Evolutionary conservation across 1,139 yeast genomes (phyloP).

Genomic region (Candida frijolesensis): DNA sequence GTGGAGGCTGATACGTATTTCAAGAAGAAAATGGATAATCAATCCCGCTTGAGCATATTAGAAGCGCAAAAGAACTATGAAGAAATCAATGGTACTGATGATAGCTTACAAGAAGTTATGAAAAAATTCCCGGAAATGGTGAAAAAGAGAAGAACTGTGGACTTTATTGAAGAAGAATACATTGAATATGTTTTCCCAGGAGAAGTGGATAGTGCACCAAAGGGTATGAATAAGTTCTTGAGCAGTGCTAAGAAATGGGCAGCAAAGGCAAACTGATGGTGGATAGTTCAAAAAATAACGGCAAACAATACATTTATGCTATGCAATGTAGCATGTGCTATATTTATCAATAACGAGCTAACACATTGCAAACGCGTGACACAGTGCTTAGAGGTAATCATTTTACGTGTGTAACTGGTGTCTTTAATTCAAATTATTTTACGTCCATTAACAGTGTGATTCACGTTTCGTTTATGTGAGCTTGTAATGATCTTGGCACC

Average conservation of each 20-base stretch:
- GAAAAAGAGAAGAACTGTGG: constrained; percentile 45
- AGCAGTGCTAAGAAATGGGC: constrained; percentile 69
- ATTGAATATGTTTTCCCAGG: constrained; percentile 72
- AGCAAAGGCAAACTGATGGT: constrained; percentile 18
- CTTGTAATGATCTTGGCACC: too few relatives aligned
- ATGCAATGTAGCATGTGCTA: too few relatives aligned
- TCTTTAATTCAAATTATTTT: too few relatives aligned
- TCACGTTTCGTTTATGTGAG: too few relatives aligned
- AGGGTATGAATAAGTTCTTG: constrained; percentile 51
- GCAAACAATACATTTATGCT: neutral
- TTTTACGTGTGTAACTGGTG: too few relatives aligned
- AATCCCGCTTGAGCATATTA: constrained; percentile 54
- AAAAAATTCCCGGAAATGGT: constrained; percentile 60
- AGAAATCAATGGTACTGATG: constrained; percentile 55
- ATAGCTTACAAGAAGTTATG: constrained; percentile 35
- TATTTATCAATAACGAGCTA: too few relatives aligned
- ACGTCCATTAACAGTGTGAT: too few relatives aligned
- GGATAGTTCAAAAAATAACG: neutral
- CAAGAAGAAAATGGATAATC: constrained; percentile 36
- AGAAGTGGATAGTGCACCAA: constrained; percentile 27
- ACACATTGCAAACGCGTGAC: neutral
- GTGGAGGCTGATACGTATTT: constrained; percentile 53
- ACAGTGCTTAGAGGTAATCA: neutral
- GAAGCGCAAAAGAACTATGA: constrained; percentile 75
- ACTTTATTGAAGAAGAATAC: constrained; percentile 56